phyloP scores from a whole-genome alignment of 2,329 filamentous ascomycete species.

The Plectosphaerella plurivora region DNA sequence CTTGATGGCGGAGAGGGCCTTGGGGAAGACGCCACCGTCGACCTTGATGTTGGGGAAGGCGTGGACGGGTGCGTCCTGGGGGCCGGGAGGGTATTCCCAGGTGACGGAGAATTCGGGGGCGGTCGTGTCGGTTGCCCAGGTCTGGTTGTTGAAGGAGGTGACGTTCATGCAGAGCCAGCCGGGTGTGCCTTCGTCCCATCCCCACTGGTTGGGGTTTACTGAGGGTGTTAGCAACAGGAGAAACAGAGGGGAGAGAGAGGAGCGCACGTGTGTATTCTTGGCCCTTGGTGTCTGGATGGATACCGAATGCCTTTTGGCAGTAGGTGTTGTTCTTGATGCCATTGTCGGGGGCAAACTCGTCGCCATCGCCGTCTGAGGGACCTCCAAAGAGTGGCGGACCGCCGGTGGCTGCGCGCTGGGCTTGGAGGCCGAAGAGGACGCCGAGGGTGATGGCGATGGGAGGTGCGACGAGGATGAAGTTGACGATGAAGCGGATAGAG shows the following conservation, averaged over 20 bases:
- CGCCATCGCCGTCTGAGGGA: slow-evolving; percentile 14
- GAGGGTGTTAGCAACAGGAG: neutral
- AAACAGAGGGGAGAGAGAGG: neutral
- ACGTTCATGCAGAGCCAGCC: slow-evolving; percentile 48
- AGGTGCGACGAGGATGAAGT: slow-evolving; percentile 42
- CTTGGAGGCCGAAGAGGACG: slow-evolving; percentile 43
- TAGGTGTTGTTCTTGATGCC: slow-evolving; percentile 27
- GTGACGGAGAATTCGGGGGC: slow-evolving; percentile 48
- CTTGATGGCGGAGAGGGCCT: slow-evolving; percentile 30
- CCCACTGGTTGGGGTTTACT: slow-evolving; percentile 57
- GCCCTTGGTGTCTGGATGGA: slow-evolving; percentile 36
- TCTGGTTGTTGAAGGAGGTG: slow-evolving; percentile 43
- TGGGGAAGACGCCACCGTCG: slow-evolving; percentile 36
- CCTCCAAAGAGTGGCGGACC: slow-evolving; percentile 37
- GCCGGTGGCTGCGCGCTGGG: slow-evolving; percentile 34
- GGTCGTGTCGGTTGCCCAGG: slow-evolving; percentile 39
- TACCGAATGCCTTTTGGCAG: slow-evolving; percentile 39
- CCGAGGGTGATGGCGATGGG: slow-evolving; percentile 45
- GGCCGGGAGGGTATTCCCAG: slow-evolving; percentile 43
- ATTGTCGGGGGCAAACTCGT: slow-evolving; percentile 20
- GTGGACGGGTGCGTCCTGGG: slow-evolving; percentile 41
- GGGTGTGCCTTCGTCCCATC: slow-evolving; percentile 28
- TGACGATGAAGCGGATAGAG: slow-evolving; percentile 39
- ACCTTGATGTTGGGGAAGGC: slow-evolving; percentile 51
- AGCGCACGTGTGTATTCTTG: slow-evolving; percentile 43